Evolutionary conservation across 306 rosid genomes (phyloP), one percentile per base, ranked within the genome.

Genomic region (Fragaria nilgerrensis): DNA sequence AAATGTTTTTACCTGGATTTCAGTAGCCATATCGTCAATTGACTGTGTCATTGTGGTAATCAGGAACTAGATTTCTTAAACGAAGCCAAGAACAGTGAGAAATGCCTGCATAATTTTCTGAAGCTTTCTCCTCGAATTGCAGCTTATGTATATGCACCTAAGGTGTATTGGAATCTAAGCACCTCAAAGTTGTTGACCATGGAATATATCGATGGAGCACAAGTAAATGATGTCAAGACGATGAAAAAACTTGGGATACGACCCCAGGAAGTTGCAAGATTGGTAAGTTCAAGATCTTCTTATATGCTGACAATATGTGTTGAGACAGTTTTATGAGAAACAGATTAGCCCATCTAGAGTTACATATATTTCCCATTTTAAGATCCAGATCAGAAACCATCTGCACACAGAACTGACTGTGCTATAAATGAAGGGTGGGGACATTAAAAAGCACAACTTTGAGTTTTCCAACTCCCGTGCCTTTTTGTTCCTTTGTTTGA

Each of bases 41-140:
- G 68, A 72, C 63, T 9, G 70, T 80, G 74, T 82, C 76, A 44
- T 80, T 81, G 73, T 79, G 79, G 71, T 45, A 52, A 68, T 58
- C 90, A 95, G 98, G 98, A 95, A 87, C 89, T 95, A 75, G 91
- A 95, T 85, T 95, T 95, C 82, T 70, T 89, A 85, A 74, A 43
- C 14, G 97, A 95, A 86, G 98, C 97, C 75, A 90, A 84, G 86
- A 95, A 95, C 85, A 92, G 97, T 12, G 97, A 85, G 89, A 92
- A 77, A 82, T 95, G 98, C 85, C 76, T 92, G 93, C 86, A 83
- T 58, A 95, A 95, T 87, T 95, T 95, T 78, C 91, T 71, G 61
- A 95, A 82, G 86, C 74, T 85, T 78, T 95, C 98, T 84, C 98
- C 98, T 83, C 93, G 91, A 83, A 81, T 95, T 81, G 97, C 97